Evolutionary conservation across 2,329 filamentous ascomycete genomes (phyloP), one percentile per base, ranked within the genome.

Genomic region (Proliferodiscus dingleyae): DNA sequence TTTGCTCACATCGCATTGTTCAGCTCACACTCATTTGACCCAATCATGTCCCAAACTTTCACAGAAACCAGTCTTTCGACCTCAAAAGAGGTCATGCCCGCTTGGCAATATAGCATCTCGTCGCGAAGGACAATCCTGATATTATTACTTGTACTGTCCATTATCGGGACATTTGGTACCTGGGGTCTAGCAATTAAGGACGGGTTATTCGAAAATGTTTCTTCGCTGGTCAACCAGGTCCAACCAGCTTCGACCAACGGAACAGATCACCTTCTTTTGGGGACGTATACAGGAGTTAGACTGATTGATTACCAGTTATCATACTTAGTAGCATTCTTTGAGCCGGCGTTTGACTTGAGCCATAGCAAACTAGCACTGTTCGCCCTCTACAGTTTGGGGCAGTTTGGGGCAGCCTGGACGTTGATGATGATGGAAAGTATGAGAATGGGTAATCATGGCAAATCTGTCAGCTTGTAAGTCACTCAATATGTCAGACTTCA

Each of bases 361-460:
- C 39, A 43, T 32, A 41, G 34, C 6, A 47, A 44, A 2, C 45
- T 61, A n/a, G 44, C 30, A 9, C 34, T 60, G 7, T 59, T 59
- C 36, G 34, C 47, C 11, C 30, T 56, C 4, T 54, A 52, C 37
- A 55, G 54, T 5, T 37, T 53, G 8, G 60, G 60, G 4, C 61
- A 63, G 34, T 58, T 61, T 30, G 58, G 58, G 3, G 59, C 51
- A 3, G 55, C 43, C 1, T 61, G 59, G 56, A 52, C 53, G 7
- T 41, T 63, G 26, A 46, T 75, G 19, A 59, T 65, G 2, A 59
- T 74, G 45, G 72, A 75, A 51, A 62, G 68, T 9, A 65, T 71
- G 59, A 62, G 72, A 33, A 56, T 54, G 15, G 71, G 71, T 0
- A 73, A 74, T 37, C 19, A 18, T 55, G 55, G 67, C 40, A 69